Evolutionary conservation across 2,329 filamentous ascomycete species (phyloP), one percentile per base, ranked within the genome.

Genomic region (Aspergillus pseudoglaucus): DNA sequence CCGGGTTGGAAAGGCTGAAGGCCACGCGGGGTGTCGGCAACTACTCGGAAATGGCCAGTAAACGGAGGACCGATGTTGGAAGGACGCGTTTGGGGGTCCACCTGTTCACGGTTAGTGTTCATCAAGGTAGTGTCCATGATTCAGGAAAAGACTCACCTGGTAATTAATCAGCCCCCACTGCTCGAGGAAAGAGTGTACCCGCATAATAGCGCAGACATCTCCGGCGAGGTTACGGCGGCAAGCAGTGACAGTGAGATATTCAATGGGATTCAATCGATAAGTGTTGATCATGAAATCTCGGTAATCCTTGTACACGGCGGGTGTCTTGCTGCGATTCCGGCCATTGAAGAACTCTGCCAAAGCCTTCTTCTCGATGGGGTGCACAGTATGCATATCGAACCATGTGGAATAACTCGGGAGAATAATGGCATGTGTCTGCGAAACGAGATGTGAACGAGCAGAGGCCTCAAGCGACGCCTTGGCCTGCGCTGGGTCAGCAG

Each of bases 211-310:
- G 73, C 93, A 98, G 27, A 98, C 93, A 70, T 98, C 93, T 55
- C 93, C 93, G 18, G 93, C 93, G 63, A 98, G 73, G 67, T 98
- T 98, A 57, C 93, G 82, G 54, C 93, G 81, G 67, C 93, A 98
- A 44, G 93, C 93, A 9, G 93, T 98, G 47, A 98, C 91, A 4
- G 93, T 98, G 47, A 98, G 78, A 64, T 98, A 98, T 69, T 98
- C 93, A 46, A 90, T 81, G 4, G 93, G 93, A 65, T 97, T 98
- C 48, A 98, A 75, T 33, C 93, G 85, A 71, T 98, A 98, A 12
- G 93, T 97, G 74, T 98, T 98, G 74, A 98, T 90, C 93, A 98
- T 98, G 66, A 98, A 98, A 65, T 98, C 93, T 59, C 93, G 85
- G 71, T 98, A 98, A 66, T 98, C 93, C 72, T 97, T 97, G 76